Evolutionary conservation across 2,329 filamentous ascomycete species (phyloP), one percentile per base, ranked within the genome.

Genomic region (Seiridium cupressi): DNA sequence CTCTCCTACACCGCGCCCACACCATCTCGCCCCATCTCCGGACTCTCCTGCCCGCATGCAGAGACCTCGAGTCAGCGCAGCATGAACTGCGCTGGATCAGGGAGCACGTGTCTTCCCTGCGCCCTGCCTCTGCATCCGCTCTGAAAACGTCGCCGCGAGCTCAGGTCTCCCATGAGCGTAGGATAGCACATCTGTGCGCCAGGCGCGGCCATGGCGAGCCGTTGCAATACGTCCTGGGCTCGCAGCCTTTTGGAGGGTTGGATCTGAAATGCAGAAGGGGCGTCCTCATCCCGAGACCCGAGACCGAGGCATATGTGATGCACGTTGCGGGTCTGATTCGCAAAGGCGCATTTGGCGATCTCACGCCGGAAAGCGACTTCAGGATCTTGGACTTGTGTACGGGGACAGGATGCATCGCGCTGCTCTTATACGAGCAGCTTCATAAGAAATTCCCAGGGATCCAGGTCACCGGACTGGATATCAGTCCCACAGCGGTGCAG

Each of bases 161-260:
- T 18, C 11, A 11, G 18, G 18, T 5, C 1, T 5, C 42, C 1
- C 11, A 44, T 18, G 10, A 63, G 47, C 32, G 6, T 1, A 31
- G 59, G 7, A n/a, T 84, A 2, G 63, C 73, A 6, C 63, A 68
- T 1, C 72, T 88, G 5, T 86, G 83, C 63, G 73, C 72, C 3
- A 73, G 77, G 54, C 78, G 87, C 40, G 79, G 82, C 7, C 74
- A 72, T 7, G 92, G 92, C 1, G 84, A 88, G 60, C 95, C 95
- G 1, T 76, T 99, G 40, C 95, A 98, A 73, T 98, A 98, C 71
- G 82, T 98, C 31, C 78, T 99, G 1, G 93, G 93, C 3, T 88
- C 88, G 4, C 93, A 97, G 72, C 95, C 90, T 1, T 98, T 99
- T 75, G 94, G 93, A 0, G 78, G 86, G 4, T 76, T 98, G 13